phyloP scores from a whole-genome alignment of 208 protist species.

The Trypanosoma rangeli region DNA sequence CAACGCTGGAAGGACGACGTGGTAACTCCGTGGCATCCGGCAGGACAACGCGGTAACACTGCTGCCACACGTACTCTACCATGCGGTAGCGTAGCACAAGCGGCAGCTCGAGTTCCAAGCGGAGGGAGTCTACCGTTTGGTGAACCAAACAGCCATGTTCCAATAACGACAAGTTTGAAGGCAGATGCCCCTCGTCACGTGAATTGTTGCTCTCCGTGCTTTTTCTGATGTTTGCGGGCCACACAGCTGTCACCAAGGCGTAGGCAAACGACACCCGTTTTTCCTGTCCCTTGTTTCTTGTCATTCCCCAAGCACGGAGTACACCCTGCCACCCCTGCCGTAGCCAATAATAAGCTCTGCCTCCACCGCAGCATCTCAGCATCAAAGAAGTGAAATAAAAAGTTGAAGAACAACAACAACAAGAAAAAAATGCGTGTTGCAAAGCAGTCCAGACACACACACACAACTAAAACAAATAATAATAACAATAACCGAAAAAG shows the following conservation, averaged over 20 bases:
- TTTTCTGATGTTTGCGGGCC: background rate
- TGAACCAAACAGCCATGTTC: background rate
- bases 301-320: background rate
- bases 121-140: slow-evolving; percentile 20
- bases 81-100: slow-evolving; percentile 22
- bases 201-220: background rate
- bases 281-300: background rate
- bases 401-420: background rate
- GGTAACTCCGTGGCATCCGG: background rate
- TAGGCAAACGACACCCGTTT: slow-evolving; percentile 23
- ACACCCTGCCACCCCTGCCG: background rate
- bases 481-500: background rate
- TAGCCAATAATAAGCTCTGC: background rate
- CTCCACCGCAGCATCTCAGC: background rate
- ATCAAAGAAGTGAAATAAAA: background rate
- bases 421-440: background rate
- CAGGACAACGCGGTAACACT: background rate
- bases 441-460: background rate
- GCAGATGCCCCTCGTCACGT: background rate
- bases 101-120: slow-evolving; percentile 27
- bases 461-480: background rate
- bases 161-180: background rate
- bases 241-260: slow-evolving; percentile 17
- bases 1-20: slow-evolving; percentile 7
- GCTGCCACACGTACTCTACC: slow-evolving; percentile 20